Evolutionary conservation across 371 early-diverging fungal species (phyloP).

Genomic region (Coemansia sp.): DNA sequence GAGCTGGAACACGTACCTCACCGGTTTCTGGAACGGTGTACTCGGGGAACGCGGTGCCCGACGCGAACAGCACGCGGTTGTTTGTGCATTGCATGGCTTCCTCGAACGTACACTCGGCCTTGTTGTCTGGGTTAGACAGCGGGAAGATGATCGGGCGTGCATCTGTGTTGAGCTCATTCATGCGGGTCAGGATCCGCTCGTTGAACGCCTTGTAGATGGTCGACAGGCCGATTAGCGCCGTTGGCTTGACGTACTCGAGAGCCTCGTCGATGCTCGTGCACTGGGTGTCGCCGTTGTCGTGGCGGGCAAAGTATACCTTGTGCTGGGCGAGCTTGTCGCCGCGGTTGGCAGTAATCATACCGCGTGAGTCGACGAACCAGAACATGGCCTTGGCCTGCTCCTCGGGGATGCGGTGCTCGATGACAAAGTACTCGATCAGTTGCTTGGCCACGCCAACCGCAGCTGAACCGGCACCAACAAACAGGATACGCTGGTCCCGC

Average conservation of each 20-base stretch:
- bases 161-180: constrained; percentile 69
- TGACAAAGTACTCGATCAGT: constrained; percentile 71
- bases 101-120: constrained; percentile 91
- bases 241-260: constrained; percentile 74
- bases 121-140: constrained; percentile 80
- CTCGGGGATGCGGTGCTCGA: constrained; percentile 65
- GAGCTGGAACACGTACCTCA: constrained; percentile 39
- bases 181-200: constrained; percentile 60
- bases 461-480: constrained; percentile 59
- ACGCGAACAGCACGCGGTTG: constrained; percentile 84
- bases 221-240: constrained; percentile 82
- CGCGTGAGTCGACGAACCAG: constrained; percentile 86
- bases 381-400: constrained; percentile 74
- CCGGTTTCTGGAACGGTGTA: constrained; percentile 63
- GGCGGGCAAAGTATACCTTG: constrained; percentile 77
- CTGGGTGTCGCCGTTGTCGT: constrained; percentile 73
- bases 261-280: constrained; percentile 68
- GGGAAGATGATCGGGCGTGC: constrained; percentile 86
- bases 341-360: constrained; percentile 77
- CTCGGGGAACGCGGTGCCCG: constrained; percentile 89
- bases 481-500: constrained; percentile 79
- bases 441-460: constrained; percentile 90
- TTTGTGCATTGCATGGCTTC: constrained; percentile 79
- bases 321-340: constrained; percentile 82
- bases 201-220: constrained; percentile 74